Conservation (phyloP, 352 stramenopile species). For the Pythium rishiriense region DNA sequence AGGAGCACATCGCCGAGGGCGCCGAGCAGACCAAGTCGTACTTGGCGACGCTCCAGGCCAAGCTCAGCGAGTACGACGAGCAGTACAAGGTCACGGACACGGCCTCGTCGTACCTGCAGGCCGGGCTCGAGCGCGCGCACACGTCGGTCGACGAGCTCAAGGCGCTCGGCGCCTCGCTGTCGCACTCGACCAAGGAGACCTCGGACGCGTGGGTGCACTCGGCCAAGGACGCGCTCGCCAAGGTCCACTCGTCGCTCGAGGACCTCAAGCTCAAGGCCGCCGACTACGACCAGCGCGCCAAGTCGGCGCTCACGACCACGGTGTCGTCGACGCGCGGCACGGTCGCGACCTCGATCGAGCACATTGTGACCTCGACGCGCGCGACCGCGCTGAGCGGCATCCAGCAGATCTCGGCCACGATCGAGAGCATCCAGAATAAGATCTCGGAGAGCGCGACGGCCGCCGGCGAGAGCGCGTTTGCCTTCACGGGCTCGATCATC, state of each 20-base stretch:
- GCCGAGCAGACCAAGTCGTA: constrained; percentile 79
- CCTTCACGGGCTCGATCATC: constrained; percentile 45
- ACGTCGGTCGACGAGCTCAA: constrained; percentile 76
- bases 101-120: constrained; percentile 62
- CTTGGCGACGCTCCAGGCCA: constrained; percentile 38
- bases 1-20: constrained; percentile 68
- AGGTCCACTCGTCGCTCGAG: constrained; percentile 40
- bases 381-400: constrained; percentile 58
- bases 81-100: constrained; percentile 76
- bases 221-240: constrained; percentile 55
- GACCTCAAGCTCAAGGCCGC: constrained; percentile 39
- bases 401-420: constrained; percentile 55
- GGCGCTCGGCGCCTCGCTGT: constrained; percentile 49
- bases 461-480: constrained; percentile 46
- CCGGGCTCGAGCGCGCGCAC: constrained; percentile 65
- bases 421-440: constrained; percentile 46
- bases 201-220: constrained; percentile 50
- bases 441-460: constrained; percentile 31
- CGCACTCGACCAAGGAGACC: constrained; percentile 51
- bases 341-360: constrained; percentile 67
- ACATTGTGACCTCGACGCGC: constrained; percentile 61
- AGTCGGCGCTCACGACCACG: constrained; percentile 38
- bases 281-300: constrained; percentile 57
- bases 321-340: constrained; percentile 42
- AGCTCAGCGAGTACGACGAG: constrained; percentile 54